Conservation (phyloP, 164 flowering plant genomes). For the Aristolochia fimbriata region DNA sequence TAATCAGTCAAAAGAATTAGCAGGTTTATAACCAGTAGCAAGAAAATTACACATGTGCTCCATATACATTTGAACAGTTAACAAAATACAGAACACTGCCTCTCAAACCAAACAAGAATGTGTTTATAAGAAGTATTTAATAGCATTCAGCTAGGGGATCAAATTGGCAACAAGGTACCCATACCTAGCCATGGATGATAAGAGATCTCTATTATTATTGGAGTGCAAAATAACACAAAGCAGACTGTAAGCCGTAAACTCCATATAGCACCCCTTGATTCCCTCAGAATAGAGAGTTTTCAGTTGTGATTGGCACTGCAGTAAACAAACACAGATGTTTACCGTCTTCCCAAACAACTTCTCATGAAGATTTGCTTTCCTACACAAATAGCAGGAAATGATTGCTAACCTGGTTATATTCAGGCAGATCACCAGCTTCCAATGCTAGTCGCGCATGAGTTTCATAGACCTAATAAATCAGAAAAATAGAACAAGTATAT, state of each 20-base stretch:
- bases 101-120: not conserved
- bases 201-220: conserved; percentile 72
- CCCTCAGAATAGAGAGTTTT: conserved; percentile 89
- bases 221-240: conserved; percentile 86
- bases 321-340: conserved; percentile 2
- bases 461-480: conserved; percentile 72
- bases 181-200: conserved; percentile 86
- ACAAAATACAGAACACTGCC: too few relatives aligned
- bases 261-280: conserved; percentile 75
- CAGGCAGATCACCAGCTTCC: conserved; percentile 88
- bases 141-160: too few relatives aligned
- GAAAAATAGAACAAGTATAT: too few relatives aligned
- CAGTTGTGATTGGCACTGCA: conserved; percentile 92
- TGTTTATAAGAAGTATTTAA: not conserved
- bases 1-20: not conserved
- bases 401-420: conserved; percentile 78
- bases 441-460: conserved; percentile 93
- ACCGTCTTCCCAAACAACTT: not conserved
- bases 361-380: too few relatives aligned
- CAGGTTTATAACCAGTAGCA: too few relatives aligned
- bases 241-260: conserved; percentile 86
- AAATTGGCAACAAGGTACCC: conserved; percentile 30
- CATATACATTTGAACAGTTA: too few relatives aligned
- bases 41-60: too few relatives aligned
- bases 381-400: too few relatives aligned